Evolutionary conservation across 1,284 basidiomycete genomes (phyloP).

Genomic region (Mrakiaceae sp.): DNA sequence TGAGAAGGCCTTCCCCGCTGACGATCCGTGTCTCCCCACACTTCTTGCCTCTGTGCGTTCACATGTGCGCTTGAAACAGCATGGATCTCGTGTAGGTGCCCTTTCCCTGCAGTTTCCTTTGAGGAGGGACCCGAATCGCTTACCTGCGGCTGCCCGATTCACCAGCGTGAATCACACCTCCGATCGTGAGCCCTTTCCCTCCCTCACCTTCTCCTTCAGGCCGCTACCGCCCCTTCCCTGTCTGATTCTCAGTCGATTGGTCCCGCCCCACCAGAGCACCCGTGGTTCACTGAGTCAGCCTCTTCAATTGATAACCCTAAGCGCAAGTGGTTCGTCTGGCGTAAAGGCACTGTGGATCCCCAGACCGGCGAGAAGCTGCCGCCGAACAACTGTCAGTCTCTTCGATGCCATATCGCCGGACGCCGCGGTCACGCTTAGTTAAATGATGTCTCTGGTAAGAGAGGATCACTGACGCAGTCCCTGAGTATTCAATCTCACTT

Average conservation of each 20-base stretch:
- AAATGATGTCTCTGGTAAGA: no score
- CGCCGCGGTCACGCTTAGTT: no score
- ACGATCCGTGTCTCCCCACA: neutral
- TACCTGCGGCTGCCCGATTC: no score
- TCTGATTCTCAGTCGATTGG: no score
- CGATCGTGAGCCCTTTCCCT: no score
- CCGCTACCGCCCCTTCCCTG: no score
- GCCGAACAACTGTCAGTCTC: conserved; percentile 40
- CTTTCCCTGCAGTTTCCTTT: neutral
- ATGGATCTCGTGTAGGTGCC: conserved; percentile 33
- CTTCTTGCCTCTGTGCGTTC: neutral
- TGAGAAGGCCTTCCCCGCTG: neutral
- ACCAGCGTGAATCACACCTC: no score
- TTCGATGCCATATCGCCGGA: neutral
- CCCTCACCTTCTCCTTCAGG: no score
- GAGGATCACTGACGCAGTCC: no score
- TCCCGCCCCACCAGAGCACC: no score
- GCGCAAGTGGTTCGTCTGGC: conserved; percentile 40
- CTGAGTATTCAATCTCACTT: no score
- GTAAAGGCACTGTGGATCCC: conserved; percentile 15
- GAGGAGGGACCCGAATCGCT: no score
- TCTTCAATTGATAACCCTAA: conserved; percentile 33
- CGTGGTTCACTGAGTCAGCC: conserved; percentile 38
- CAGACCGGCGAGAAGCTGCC: conserved; percentile 25
- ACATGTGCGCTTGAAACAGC: neutral